Evolutionary conservation across 176 grass and related monocot species (phyloP), one percentile per base, ranked within the genome.

Genomic region (Avena atlantica): DNA sequence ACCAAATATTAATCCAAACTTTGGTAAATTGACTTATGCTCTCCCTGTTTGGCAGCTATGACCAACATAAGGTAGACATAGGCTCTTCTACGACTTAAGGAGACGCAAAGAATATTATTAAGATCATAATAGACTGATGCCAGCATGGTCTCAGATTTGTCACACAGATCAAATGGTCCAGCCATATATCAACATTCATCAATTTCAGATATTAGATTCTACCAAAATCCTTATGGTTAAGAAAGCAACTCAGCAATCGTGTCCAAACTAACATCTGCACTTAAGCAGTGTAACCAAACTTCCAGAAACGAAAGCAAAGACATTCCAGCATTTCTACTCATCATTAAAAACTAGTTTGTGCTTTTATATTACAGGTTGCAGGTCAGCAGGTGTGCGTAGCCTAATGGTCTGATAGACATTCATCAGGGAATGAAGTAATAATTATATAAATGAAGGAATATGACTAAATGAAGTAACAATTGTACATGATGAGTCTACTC

Each of bases 121-220:
- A 21, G 25, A 40, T 6, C 29, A 71, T 14, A 71, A 82, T 42
- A 42, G 40, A 42, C 10, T 82, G 52, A 40, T 36, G 64, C 20
- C 65, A 21, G 36, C 45, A 68, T 67, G 16, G 21, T 51, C 36
- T 70, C 52, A 29, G 7, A 79, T 60, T 86, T 69, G 0, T 57
- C 36, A 59, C 78, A 40, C 1, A 45, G 48, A 78, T 56, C 12
- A 59, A 60, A 86, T 58, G 64, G 21, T 34, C 37, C 75, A 79
- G 27, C 23, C 76, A 68, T n/a, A 37, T 67, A 57, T 57, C 55
- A 57, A 55, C 52, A 55, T 55, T 55, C 24, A 77, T 74, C 15
- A 85, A 66, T 24, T 53, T 23, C 83, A 78, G 45, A 59, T 37
- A 83, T 34, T 53, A 59, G 51, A 73, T 59, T 83, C 36, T 74